Evolutionary conservation across 768 basidiomycete species (phyloP).

Genomic region (Trichaptum fuscoviolaceum): DNA sequence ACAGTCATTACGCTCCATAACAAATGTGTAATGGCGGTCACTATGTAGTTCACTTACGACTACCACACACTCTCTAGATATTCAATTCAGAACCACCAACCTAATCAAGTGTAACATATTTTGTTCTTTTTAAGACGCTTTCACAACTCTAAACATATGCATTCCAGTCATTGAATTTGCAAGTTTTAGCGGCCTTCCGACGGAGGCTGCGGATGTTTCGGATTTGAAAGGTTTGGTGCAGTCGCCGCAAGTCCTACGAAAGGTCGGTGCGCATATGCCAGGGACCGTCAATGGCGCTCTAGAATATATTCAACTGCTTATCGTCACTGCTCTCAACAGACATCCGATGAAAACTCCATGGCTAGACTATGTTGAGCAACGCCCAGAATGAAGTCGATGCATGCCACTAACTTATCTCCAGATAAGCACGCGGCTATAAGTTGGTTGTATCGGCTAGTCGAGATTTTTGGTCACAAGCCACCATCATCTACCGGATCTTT

Average conservation of each 20-base stretch:
- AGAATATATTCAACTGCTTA: neutral
- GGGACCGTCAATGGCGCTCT: neutral
- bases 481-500: neutral
- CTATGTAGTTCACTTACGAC: too few species aligned
- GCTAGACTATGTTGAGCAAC: neutral
- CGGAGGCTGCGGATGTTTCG: neutral
- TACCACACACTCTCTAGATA: too few species aligned
- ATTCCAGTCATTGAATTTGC: neutral
- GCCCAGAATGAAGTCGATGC: neutral
- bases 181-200: neutral
- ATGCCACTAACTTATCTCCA: neutral
- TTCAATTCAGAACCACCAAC: too few species aligned
- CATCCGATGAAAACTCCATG: neutral
- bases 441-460: neutral
- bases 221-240: neutral
- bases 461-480: neutral
- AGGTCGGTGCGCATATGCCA: neutral
- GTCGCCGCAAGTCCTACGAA: neutral
- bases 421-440: constrained; percentile 1
- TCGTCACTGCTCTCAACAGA: neutral
- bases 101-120: too few species aligned
- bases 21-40: too few species aligned
- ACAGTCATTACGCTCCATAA: too few species aligned
- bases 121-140: too few species aligned
- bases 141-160: neutral